Evolutionary conservation across 2,329 filamentous ascomycete genomes (phyloP).

Genomic region (Paraconiothyrium sp.): DNA sequence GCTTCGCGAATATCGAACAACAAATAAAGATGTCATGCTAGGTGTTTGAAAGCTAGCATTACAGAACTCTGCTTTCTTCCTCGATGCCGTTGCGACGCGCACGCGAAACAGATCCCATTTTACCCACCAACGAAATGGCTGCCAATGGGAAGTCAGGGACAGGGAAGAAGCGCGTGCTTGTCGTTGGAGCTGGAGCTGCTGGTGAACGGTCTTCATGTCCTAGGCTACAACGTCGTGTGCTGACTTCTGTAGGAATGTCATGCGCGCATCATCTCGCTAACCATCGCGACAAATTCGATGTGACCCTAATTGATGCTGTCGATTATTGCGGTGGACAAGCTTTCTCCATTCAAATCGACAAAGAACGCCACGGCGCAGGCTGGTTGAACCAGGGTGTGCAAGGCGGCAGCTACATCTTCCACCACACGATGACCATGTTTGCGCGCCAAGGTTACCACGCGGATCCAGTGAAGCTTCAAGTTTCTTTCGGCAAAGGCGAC

Average conservation of each 20-base stretch:
- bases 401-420: conserved; percentile 72
- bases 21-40: conserved; percentile 23
- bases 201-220: conserved; percentile 31
- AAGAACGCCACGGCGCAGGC: conserved; percentile 64
- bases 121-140: conserved; percentile 46
- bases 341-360: conserved; percentile 66
- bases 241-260: conserved; percentile 60
- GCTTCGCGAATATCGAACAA: conserved; percentile 25
- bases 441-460: conserved; percentile 64
- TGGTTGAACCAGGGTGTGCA: conserved; percentile 73
- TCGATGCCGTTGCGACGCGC: conserved; percentile 29
- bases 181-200: conserved; percentile 53
- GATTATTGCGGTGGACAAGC: conserved; percentile 69
- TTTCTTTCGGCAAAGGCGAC: conserved; percentile 71
- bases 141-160: conserved; percentile 33
- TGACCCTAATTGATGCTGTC: conserved; percentile 65
- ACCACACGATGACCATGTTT: conserved; percentile 74
- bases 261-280: conserved; percentile 73
- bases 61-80: not conserved
- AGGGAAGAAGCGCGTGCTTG: conserved; percentile 48
- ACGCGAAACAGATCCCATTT: conserved; percentile 40
- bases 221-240: not conserved
- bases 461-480: conserved; percentile 67
- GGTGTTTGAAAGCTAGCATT: conserved; percentile 1
- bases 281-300: conserved; percentile 71